phyloP scores from a whole-genome alignment of 108 stramenopile species.

The Licmophora abbreviata region DNA sequence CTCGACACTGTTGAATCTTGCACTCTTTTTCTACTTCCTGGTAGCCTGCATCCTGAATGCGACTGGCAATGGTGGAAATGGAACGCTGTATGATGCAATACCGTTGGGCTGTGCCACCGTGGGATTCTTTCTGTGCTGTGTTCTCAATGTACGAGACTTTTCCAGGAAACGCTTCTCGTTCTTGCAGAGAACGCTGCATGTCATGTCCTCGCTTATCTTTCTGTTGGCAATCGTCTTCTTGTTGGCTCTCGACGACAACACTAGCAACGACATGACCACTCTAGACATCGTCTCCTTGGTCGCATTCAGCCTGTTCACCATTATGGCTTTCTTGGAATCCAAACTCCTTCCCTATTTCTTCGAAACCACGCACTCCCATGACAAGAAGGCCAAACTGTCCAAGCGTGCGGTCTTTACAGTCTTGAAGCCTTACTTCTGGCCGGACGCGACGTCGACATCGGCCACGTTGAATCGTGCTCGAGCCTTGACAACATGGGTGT shows the following conservation, averaged over 20 bases:
- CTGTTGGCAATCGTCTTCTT: not conserved
- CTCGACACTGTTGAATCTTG: not conserved
- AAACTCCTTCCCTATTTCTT: constrained; percentile 30
- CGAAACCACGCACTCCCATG: constrained; percentile 8
- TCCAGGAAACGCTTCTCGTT: constrained; percentile 21
- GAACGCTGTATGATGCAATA: constrained; percentile 23
- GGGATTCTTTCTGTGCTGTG: constrained; percentile 21
- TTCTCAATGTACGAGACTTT: constrained; percentile 31
- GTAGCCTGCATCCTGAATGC: constrained; percentile 16
- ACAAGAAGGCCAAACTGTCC: constrained; percentile 38
- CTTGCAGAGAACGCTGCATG: constrained; percentile 28
- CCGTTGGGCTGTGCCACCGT: constrained; percentile 26
- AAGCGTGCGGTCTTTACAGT: constrained; percentile 47
- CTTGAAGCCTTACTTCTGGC: constrained; percentile 95
- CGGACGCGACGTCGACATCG: constrained; percentile 53
- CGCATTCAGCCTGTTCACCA: constrained; percentile 20
- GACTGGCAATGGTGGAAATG: constrained; percentile 13
- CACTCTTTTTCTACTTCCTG: not conserved
- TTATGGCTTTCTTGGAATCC: constrained; percentile 40
- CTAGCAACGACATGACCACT: constrained; percentile 13
- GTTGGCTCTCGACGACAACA: constrained; percentile 5
- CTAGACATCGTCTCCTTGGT: constrained; percentile 28
- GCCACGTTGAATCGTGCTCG: constrained; percentile 79
- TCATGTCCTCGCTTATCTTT: constrained; percentile 24
- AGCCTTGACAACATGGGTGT: constrained; percentile 87